Conservation (phyloP, 208 protist species). For the Zelonia costaricensis region DNA sequence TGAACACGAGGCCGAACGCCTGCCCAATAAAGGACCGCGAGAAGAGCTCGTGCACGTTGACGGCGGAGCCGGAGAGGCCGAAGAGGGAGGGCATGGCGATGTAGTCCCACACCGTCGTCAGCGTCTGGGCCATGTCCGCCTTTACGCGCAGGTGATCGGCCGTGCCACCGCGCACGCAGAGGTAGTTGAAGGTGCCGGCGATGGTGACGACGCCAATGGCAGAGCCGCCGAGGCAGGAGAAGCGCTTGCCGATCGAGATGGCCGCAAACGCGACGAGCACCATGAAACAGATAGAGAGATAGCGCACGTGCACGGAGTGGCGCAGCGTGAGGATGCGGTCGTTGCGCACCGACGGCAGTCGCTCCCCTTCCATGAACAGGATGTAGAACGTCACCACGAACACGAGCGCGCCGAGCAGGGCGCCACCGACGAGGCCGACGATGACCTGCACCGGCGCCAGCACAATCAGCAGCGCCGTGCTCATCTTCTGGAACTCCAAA, state of each 20-base stretch:
- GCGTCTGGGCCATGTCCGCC: conserved; percentile 43
- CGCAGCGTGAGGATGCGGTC: conserved; percentile 41
- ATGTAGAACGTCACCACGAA: conserved; percentile 52
- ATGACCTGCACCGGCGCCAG: conserved; percentile 55
- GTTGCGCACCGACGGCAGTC: conserved; percentile 30
- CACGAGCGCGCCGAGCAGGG: conserved; percentile 36
- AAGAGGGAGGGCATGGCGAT: conserved; percentile 63
- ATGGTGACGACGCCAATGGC: conserved; percentile 40
- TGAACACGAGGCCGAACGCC: conserved; percentile 43
- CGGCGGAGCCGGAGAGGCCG: conserved; percentile 40
- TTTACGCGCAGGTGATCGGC: conserved; percentile 35
- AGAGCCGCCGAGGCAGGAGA: conserved; percentile 37
- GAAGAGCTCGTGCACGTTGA: conserved; percentile 54
- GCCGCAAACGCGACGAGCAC: conserved; percentile 33
- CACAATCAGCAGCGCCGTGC: conserved; percentile 32
- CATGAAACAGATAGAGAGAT: conserved; percentile 43
- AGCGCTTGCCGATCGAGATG: conserved; percentile 33
- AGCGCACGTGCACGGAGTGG: conserved; percentile 49
- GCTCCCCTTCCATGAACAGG: conserved; percentile 50
- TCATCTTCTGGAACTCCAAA: conserved; percentile 51
- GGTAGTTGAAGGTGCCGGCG: conserved; percentile 45
- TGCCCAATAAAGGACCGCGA: conserved; percentile 34
- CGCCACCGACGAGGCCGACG: conserved; percentile 41
- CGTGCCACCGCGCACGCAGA: conserved; percentile 41
- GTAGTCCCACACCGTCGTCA: conserved; percentile 58